Evolutionary conservation across 768 basidiomycete species (phyloP).

Genomic region (Russula lepida): DNA sequence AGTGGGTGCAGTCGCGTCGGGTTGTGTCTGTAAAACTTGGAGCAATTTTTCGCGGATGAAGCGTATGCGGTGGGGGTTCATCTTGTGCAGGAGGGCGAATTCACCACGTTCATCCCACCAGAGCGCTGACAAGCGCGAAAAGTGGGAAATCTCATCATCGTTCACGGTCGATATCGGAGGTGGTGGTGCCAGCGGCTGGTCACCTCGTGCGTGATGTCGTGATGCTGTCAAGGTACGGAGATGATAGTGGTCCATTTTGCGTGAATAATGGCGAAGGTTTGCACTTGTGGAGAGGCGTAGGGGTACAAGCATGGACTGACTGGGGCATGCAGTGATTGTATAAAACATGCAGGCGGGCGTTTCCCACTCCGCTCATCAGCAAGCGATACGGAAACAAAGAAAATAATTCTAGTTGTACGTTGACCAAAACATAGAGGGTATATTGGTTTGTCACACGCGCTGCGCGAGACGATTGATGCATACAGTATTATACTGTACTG

Average conservation of each 20-base stretch:
- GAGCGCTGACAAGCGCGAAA: conserved; percentile 77
- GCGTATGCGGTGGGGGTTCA: conserved; percentile 86
- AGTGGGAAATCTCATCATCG: conserved; percentile 75
- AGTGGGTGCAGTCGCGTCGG: conserved; percentile 24
- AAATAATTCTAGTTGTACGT: neutral
- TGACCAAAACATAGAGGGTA: neutral
- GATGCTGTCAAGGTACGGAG: neutral
- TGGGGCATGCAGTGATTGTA: neutral
- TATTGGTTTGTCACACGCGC: conserved; percentile 3
- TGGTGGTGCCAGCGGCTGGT: neutral
- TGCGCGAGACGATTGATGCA: neutral
- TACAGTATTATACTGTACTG: neutral
- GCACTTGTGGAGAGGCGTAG: neutral
- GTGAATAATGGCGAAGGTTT: neutral
- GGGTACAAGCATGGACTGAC: neutral
- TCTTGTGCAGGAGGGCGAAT: conserved; percentile 78
- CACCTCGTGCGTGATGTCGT: neutral
- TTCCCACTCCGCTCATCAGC: too few relatives aligned
- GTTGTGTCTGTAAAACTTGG: conserved; percentile 48
- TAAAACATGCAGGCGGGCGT: neutral
- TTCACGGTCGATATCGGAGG: conserved; percentile 47
- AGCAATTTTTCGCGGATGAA: conserved; percentile 74
- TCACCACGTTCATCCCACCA: conserved; percentile 98
- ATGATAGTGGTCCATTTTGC: neutral
- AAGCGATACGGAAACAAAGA: too few relatives aligned